Evolutionary conservation across 805 yeast species (phyloP), one percentile per base, ranked within the genome.

Genomic region (Metschnikowia lachancei): DNA sequence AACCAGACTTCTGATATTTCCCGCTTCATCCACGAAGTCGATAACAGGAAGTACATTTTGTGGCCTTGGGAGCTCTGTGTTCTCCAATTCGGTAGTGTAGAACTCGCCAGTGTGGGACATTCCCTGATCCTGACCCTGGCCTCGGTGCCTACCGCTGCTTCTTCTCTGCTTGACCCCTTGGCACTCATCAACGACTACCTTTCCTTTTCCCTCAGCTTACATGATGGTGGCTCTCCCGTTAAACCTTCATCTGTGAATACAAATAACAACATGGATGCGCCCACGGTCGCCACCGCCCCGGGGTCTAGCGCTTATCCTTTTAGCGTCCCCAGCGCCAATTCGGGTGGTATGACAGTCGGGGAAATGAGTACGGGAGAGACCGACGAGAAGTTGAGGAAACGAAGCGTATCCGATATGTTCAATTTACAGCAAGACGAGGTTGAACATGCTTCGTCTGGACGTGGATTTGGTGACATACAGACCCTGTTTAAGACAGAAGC

Each of bases 41-140:
- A 70, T 26, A 78, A 77, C 52, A 71, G 70, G 22, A 82, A 82
- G 56, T 80, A 72, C 45, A 76, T 86, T 1, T 63, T 80, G 36
- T 87, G 95, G 95, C 95, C 95, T 0, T 65, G 83, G 56, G 78
- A 77, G 38, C 65, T 86, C 17, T 83, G 91, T 56, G 69, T 78
- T 46, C 67, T 80, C 4, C 94, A 86, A 57, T 66, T 74, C 45
- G 78, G 70, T 8, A 51, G 49, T 36, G 45, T 49, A 22, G 49
- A 54, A 30, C 28, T 14, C 19, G 6, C 44, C 10, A 30, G 11
- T 6, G 28, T 8, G 4, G 18, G 34, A 3, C 34, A n/a, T 3
- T 36, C 3, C 18, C 34, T 31, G 34, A 17, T 10, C 16, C 18
- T 10, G 34, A 3, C 10, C 18, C 34, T 14, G 34, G 34, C 18